Percentiles rank a stretch among this genome's conserved stretches.
These are phyloP conservation scores for Bipolaris zeicola DNA, from an alignment of 2,329 filamentous ascomycete genomes.

Conservation along the genomic window DNA sequence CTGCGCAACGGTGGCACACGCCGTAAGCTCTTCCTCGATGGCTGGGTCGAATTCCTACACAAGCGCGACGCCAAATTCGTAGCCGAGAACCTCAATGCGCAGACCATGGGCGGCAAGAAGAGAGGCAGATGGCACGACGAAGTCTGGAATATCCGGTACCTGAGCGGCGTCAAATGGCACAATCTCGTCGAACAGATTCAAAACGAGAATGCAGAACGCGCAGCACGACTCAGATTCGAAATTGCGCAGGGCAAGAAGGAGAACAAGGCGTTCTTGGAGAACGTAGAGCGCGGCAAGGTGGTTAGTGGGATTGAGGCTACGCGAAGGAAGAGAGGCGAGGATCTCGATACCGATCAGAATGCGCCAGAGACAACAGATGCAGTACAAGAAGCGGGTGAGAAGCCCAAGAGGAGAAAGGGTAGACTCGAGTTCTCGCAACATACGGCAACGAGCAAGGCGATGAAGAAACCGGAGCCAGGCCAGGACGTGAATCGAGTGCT, in stretches of 20 bases:
- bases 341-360: constrained; percentile 28
- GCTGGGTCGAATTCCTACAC: constrained; percentile 81
- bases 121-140: constrained; percentile 83
- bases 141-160: constrained; percentile 82
- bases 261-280: constrained; percentile 80
- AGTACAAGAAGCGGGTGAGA: constrained; percentile 40
- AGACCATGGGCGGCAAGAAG: constrained; percentile 83
- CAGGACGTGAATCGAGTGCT: constrained; percentile 44
- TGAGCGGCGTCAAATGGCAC: constrained; percentile 83
- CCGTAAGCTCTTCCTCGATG: constrained; percentile 80
- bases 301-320: constrained; percentile 64
- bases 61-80: constrained; percentile 80
- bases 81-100: constrained; percentile 76
- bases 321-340: constrained; percentile 58
- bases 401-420: constrained; percentile 34
- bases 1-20: constrained; percentile 79
- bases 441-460: constrained; percentile 53
- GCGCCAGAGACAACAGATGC: constrained; percentile 20
- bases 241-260: constrained; percentile 76
- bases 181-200: constrained; percentile 75
- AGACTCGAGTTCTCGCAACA: constrained; percentile 70
- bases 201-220: constrained; percentile 78
- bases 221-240: constrained; percentile 76
- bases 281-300: constrained; percentile 81
- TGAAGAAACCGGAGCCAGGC: constrained; percentile 40